Conservation (phyloP, 202 grass and related monocot species). For the Hordeum pubiflorum region DNA sequence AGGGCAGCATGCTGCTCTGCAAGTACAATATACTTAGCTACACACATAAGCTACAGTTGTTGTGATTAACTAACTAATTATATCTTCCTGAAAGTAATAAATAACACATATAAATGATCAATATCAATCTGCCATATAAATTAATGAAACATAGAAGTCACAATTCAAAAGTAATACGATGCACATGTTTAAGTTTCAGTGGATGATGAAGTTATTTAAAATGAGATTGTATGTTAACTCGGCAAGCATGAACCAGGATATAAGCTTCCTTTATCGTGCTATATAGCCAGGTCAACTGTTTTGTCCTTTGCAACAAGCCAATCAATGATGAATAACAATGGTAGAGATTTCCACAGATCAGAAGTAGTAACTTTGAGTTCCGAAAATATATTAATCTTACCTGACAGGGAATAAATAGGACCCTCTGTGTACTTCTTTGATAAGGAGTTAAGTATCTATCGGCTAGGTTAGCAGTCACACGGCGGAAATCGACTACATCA, state of each 20-base stretch:
- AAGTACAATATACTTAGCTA: not conserved
- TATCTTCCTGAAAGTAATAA: not conserved
- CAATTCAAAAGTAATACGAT: not conserved
- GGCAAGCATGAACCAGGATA: not conserved
- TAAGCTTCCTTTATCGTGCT: constrained; percentile 11
- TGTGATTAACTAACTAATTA: not conserved
- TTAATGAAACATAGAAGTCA: not conserved
- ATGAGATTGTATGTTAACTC: constrained; percentile 5
- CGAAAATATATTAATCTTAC: constrained; percentile 28
- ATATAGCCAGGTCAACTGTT: constrained; percentile 11
- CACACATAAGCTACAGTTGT: not conserved
- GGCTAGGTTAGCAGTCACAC: constrained; percentile 66
- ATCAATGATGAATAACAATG: not conserved
- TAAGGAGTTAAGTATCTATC: constrained; percentile 92
- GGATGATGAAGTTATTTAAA: constrained; percentile 6
- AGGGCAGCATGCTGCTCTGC: not conserved
- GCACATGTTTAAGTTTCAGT: not conserved
- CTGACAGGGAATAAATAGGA: constrained; percentile 97
- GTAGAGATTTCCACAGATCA: not conserved
- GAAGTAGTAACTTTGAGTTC: not conserved
- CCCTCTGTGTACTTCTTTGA: constrained; percentile 90
- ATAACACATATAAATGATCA: not conserved
- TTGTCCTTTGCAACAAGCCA: not conserved
- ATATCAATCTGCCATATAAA: not conserved
- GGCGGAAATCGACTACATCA: constrained; percentile 93